Evolutionary conservation across 2,329 filamentous ascomycete species (phyloP).

Genomic region (Mariannaea elegans): DNA sequence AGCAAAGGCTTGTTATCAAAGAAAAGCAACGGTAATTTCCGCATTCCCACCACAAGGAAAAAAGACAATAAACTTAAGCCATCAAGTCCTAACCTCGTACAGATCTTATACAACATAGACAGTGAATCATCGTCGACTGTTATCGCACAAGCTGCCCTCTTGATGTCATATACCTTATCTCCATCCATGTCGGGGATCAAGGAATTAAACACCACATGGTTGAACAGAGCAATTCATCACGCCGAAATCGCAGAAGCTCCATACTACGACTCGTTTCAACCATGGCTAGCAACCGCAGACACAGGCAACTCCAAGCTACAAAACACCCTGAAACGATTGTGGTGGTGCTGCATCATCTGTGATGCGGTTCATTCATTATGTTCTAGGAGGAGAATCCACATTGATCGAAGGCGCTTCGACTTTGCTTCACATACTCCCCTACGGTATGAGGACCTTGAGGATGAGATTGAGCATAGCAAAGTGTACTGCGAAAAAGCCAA

Average conservation of each 20-base stretch:
- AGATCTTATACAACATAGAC: constrained; percentile 53
- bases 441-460: background rate
- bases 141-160: constrained; percentile 51
- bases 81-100: background rate
- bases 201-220: background rate
- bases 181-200: background rate
- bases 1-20: constrained; percentile 1
- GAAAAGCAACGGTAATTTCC: constrained; percentile 31
- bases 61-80: no score
- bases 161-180: constrained; percentile 38
- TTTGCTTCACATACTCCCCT: background rate
- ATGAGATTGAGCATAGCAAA: constrained; percentile 4
- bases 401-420: background rate
- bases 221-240: background rate
- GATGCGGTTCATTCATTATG: constrained; percentile 8
- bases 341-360: constrained; percentile 23
- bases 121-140: constrained; percentile 51
- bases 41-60: no score
- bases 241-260: background rate
- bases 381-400: background rate
- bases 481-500: background rate
- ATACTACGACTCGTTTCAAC: constrained; percentile 24
- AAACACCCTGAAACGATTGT: constrained; percentile 13
- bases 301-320: background rate
- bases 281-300: background rate